phyloP scores from a whole-genome alignment of 768 basidiomycete species.

The Chalciporus pseudorubinellus region DNA sequence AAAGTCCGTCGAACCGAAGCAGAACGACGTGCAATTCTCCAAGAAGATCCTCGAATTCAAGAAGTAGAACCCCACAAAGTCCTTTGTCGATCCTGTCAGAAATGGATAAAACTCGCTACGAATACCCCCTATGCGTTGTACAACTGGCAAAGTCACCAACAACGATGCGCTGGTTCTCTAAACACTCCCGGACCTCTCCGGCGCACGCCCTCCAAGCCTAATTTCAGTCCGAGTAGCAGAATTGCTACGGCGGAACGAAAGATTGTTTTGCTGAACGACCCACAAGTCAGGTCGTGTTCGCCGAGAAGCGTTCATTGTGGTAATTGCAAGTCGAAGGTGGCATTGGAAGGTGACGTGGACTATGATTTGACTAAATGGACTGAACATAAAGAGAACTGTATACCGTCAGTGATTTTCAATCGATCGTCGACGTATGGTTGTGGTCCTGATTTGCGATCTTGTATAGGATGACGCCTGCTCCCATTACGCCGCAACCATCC shows the following conservation, averaged over 20 bases:
- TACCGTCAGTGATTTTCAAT: conserved; percentile 29
- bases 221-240: conserved; percentile 51
- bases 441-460: conserved; percentile 3
- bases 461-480: conserved; percentile 18
- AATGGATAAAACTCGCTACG: conserved; percentile 56
- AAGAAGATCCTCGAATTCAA: conserved; percentile 51
- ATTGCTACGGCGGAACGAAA: conserved; percentile 63
- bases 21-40: conserved; percentile 51
- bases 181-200: conserved; percentile 26
- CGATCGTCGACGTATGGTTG: neutral
- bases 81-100: conserved; percentile 59
- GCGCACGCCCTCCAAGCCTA: conserved; percentile 16
- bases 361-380: conserved; percentile 63
- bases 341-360: conserved; percentile 48
- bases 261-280: conserved; percentile 60
- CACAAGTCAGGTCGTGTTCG: conserved; percentile 52
- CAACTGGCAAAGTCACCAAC: conserved; percentile 57
- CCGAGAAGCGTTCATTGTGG: conserved; percentile 48
- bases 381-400: conserved; percentile 56
- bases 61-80: conserved; percentile 50
- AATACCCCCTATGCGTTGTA: conserved; percentile 38
- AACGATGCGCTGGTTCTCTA: conserved; percentile 44
- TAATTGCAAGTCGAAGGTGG: conserved; percentile 46
- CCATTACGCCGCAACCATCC: conserved; percentile 19
- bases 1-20: conserved; percentile 30